Evolutionary conservation across 2,329 filamentous ascomycete genomes (phyloP), one percentile per base, ranked within the genome.

Genomic region (Ophiocordyceps camponoti-saundersi): DNA sequence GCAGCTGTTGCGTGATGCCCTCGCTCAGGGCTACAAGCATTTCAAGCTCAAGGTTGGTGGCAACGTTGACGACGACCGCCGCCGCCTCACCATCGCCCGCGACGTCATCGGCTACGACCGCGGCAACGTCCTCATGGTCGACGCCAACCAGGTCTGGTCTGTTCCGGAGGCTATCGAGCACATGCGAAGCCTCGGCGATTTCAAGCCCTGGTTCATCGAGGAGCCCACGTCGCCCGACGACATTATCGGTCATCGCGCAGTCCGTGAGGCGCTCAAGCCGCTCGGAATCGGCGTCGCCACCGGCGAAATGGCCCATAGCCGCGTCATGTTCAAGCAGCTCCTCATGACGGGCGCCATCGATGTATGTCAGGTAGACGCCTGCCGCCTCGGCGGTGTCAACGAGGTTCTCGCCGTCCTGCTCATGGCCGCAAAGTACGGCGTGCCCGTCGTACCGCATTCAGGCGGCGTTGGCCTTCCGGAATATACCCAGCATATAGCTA

Each of bases 261-360:
- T 94, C 56, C 79, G 85, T 46, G 82, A 90, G 51, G 87, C 87
- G 4, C 78, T 95, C 12, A 73, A 75, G 56, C 79, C 83, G 0
- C 70, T 79, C 58, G 77, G 76, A 48, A 86, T 95, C 56, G 85
- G 85, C 49, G 88, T 94, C 6, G 88, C 88, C 8, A 94, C 88
- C 0, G 88, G 88, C 52, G 88, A 95, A 68, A 93, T 94, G 86
- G 92, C 86, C 68, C 88, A 94, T 69, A 95, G 94, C 70, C 80
- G 88, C 39, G 85, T 94, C 53, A 78, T 94, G 57, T 94, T 94
- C 77, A 95, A 94, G 73, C 88, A 95, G 66, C 76, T 94, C 50
- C 75, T 95, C 46, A 77, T 81, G 60, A 71, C 78, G 2, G 82
- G 82, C 45, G 85, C 87, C 50, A 85, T 94, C 55, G 87, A 92